Base-by-base conservation (phyloP, 768 basidiomycete genomes). In the Rhizopogon vesiculosus region DNA sequence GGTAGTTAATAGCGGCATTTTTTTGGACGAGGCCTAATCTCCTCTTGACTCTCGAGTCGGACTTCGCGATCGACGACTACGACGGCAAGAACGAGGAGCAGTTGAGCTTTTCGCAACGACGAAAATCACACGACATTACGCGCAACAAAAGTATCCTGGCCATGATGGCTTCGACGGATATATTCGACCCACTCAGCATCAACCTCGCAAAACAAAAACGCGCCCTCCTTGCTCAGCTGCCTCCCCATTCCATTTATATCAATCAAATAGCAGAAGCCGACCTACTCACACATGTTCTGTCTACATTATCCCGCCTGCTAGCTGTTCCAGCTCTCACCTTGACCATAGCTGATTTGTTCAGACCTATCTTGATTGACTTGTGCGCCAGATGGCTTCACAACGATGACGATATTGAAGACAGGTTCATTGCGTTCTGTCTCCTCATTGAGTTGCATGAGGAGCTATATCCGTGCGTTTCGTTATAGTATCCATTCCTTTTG, bases 311-410 rank as follows among this genome's bases (percentile, higher is more conserved):
- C 5, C 66, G 72, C 31, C 70, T 89, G 7, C 76, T 93, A 13
- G 73, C 81, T 0, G 65, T 75, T 16, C 86, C 89, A 8, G 76
- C 82, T 10, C 77, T 87, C 42, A 92, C 92, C 0, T 63, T 79
- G 31, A 63, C 74, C 12, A 76, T 98, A 56, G 82, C 88, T 18
- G 75, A 72, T 6, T 59, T 79, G 10, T 98, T 89, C 71, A 75
- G 88, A 58, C 94, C 95, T 3, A 70, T 98, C 51, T 68, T 93
- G 40, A 62, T 88, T 28, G 90, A 96, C 68, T 72, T 98, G 25
- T 86, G 86, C 63, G 89, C 89, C 3, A 72, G 89, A 63, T 97
- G 92, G 93, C 66, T 95, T 42, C 74, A 86, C n/a, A 72, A 76
- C 18, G 62, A 75, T 39, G 69, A 78, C 42, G 71, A 77, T 56